These are phyloP conservation scores for Taxawa tesnikishii DNA, from an alignment of 2,329 filamentous ascomycete genomes.

Conservation along the genomic window DNA sequence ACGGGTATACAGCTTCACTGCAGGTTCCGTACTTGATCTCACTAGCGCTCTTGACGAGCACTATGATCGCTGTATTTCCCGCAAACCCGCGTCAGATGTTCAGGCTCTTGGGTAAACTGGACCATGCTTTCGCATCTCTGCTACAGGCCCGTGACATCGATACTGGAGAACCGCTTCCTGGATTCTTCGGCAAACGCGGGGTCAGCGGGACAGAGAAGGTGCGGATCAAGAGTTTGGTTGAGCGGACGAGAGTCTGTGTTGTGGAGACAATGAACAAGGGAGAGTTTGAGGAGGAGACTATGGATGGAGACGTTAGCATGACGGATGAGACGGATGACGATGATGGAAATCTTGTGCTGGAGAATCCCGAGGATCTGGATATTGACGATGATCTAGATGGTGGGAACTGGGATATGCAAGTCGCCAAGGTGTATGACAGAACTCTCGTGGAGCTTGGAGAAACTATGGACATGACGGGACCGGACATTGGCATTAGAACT, in stretches of 20 bases:
- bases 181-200: constrained; percentile 49
- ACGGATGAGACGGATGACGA: constrained; percentile 30
- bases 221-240: constrained; percentile 67
- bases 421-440: constrained; percentile 65
- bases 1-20: constrained; percentile 48
- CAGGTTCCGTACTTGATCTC: constrained; percentile 77
- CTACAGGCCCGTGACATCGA: constrained; percentile 55
- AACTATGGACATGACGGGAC: constrained; percentile 44
- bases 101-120: constrained; percentile 60
- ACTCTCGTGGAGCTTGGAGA: constrained; percentile 66
- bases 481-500: constrained; percentile 34
- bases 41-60: constrained; percentile 59
- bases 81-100: constrained; percentile 59
- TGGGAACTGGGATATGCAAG: constrained; percentile 49
- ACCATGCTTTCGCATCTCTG: constrained; percentile 70
- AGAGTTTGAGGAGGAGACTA: constrained; percentile 28
- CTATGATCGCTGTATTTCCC: constrained; percentile 61
- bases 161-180: constrained; percentile 53
- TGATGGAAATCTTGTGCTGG: constrained; percentile 26
- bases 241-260: constrained; percentile 59
- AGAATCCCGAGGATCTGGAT: constrained; percentile 13
- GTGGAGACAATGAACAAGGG: constrained; percentile 54
- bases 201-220: constrained; percentile 84
- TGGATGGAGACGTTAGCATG: constrained; percentile 17
- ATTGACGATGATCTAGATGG: constrained; percentile 16